Conservation (phyloP, 192 early-diverging fungal species). For the Coemansia sp. region DNA sequence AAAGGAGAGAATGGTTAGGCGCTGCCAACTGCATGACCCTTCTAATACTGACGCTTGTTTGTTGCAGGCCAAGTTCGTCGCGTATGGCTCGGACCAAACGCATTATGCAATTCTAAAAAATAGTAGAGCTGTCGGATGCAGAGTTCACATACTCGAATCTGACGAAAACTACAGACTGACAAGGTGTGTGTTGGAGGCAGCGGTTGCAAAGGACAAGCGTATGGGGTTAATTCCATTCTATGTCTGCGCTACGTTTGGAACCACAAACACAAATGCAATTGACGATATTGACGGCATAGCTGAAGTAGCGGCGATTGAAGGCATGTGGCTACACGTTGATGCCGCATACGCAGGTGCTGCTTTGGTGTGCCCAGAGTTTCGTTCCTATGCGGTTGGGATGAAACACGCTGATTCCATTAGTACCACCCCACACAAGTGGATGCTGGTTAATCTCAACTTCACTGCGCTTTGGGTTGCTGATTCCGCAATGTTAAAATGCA, state of each 20-base stretch:
- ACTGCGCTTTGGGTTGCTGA: constrained; percentile 55
- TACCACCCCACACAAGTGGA: constrained; percentile 61
- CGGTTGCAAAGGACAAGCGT: constrained; percentile 44
- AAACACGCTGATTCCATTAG: constrained; percentile 55
- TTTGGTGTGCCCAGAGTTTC: constrained; percentile 56
- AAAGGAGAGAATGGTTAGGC: constrained; percentile 34
- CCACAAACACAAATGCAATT: constrained; percentile 53
- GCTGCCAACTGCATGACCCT: neutral
- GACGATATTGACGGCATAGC: constrained; percentile 58
- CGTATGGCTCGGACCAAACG: constrained; percentile 59
- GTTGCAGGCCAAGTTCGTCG: constrained; percentile 40
- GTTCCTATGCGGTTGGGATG: constrained; percentile 33
- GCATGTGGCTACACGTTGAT: constrained; percentile 60
- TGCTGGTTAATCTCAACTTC: constrained; percentile 56
- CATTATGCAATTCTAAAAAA: constrained; percentile 54
- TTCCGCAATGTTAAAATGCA: constrained; percentile 29
- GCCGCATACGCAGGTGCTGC: constrained; percentile 60
- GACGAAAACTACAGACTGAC: constrained; percentile 38
- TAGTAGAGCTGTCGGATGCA: constrained; percentile 47
- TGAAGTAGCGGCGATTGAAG: constrained; percentile 24
- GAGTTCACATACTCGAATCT: constrained; percentile 30
- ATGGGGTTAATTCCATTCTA: constrained; percentile 58
- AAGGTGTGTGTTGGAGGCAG: constrained; percentile 30
- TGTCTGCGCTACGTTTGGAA: constrained; percentile 58
- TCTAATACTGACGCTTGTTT: constrained; percentile 20